Conservation (phyloP, 352 stramenopile species). For the Phytophthora citricola region DNA sequence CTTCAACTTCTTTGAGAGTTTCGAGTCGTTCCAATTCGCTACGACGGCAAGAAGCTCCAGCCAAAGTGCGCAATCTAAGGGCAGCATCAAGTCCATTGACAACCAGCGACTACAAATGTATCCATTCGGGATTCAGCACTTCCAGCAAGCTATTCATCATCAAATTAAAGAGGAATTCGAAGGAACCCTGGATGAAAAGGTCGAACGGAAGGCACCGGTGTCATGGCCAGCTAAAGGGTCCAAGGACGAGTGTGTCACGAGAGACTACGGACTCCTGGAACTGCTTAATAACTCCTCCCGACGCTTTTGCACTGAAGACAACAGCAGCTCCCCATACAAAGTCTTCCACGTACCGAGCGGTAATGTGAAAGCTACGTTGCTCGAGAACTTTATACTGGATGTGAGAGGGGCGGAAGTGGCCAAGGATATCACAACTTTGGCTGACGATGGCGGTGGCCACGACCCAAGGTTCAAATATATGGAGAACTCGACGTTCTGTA, state of each 20-base stretch:
- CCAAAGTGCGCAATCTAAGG: not conserved
- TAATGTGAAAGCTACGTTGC: conserved; percentile 21
- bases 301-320: conserved; percentile 14
- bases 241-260: conserved; percentile 22
- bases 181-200: not conserved
- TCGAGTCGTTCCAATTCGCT: conserved; percentile 9
- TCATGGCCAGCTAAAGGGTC: conserved; percentile 23
- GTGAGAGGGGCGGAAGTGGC: conserved; percentile 22
- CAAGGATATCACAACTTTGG: conserved; percentile 25
- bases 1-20: conserved; percentile 22
- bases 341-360: conserved; percentile 26
- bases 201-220: conserved; percentile 4
- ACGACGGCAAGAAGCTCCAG: conserved; percentile 6
- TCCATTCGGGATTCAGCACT: conserved; percentile 8
- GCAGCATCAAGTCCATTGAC: not conserved
- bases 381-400: conserved; percentile 37
- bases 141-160: conserved; percentile 15
- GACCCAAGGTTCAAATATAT: conserved; percentile 41
- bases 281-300: conserved; percentile 26
- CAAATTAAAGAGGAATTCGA: conserved; percentile 5
- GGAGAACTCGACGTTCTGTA: conserved; percentile 29
- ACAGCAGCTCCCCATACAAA: conserved; percentile 21
- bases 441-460: conserved; percentile 25
- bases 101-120: conserved; percentile 18
- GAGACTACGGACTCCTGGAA: conserved; percentile 36